These are phyloP conservation scores for Paracorniculantispora psalliotae DNA, from an alignment of 2,329 filamentous ascomycete genomes.

Conservation along the genomic window DNA sequence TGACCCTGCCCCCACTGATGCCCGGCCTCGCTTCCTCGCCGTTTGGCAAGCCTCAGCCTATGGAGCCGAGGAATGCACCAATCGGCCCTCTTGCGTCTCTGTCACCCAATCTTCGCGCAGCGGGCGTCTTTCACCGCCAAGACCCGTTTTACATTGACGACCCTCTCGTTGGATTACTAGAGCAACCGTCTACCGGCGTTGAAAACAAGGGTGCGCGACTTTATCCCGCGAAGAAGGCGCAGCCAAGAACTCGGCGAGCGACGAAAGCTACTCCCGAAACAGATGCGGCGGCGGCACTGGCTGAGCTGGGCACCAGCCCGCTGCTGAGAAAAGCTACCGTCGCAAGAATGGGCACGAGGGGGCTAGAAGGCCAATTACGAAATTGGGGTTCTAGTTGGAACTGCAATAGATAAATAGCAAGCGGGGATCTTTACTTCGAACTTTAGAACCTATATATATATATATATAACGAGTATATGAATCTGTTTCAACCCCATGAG, in stretches of 20 bases:
- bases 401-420: constrained; percentile 12
- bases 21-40: constrained; percentile 18
- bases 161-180: constrained; percentile 19
- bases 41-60: constrained; percentile 21
- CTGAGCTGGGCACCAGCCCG: constrained; percentile 21
- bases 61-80: constrained; percentile 27
- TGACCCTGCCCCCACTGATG: constrained; percentile 27
- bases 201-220: not conserved
- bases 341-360: not conserved
- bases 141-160: constrained; percentile 23
- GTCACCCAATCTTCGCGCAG: constrained; percentile 27
- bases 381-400: constrained; percentile 20
- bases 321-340: constrained; percentile 7
- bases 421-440: not conserved
- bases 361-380: constrained; percentile 16
- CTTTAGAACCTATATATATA: not conserved
- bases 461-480: constrained; percentile 5
- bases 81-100: constrained; percentile 26
- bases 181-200: constrained; percentile 17
- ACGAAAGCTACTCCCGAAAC: constrained; percentile 17
- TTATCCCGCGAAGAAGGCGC: not conserved
- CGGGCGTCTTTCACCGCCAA: constrained; percentile 16
- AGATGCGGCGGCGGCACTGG: constrained; percentile 22
- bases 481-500: not conserved
- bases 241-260: not conserved